Base-by-base conservation (phyloP, 371 early-diverging fungal genomes). In the Actinomucor elegans region DNA sequence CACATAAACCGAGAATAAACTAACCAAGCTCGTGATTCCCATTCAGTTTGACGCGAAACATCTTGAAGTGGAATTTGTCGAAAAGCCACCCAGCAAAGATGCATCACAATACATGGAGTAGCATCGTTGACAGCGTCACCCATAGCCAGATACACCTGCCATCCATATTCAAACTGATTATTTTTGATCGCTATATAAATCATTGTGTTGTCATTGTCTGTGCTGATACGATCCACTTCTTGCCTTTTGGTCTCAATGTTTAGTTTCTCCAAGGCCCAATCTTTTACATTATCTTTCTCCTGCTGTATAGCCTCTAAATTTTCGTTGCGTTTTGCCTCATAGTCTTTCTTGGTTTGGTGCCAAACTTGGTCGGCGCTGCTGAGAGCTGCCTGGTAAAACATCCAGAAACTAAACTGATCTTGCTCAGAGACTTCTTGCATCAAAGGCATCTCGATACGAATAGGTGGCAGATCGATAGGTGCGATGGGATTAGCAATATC, bases 1-100 rank as follows among this genome's bases (percentile, higher is more conserved):
- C 64, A 69, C 72, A 75, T 71, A 45, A 71, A 75, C 0, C 67
- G 52, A 0, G 62, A 56, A 43, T 75, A 75, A 3, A 71, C 60
- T 1, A 54, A 45, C 71, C 69, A 71, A 9, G 71, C 72, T 21
- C 72, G 69, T 4, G 23, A 31, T 41, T 69, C 75, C 72, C 75
- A 75, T 3, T 52, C 52, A 0, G 53, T 46, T 18, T 69, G 56
- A 8, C 54, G 52, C 5, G 69, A 62, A 7, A 68, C 57, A 27
- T 70, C 48, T 9, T 31, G 29, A 3, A 40, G 15, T 15, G 56
- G 52, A 1, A 47, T 56, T 11, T 56, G 48, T 26, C 46, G 17
- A 36, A 61, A 61, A 0, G 75, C 75, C 4, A 49, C 50, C 69
- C 75, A 67, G 24, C 72, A 71, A 7, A 75, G 41, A 34, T 69